Percentiles rank a stretch among this genome's conserved stretches.
These are phyloP conservation scores for Fusarium sulawesiense DNA, from an alignment of 2,329 filamentous ascomycete genomes.

Conservation along the genomic window DNA sequence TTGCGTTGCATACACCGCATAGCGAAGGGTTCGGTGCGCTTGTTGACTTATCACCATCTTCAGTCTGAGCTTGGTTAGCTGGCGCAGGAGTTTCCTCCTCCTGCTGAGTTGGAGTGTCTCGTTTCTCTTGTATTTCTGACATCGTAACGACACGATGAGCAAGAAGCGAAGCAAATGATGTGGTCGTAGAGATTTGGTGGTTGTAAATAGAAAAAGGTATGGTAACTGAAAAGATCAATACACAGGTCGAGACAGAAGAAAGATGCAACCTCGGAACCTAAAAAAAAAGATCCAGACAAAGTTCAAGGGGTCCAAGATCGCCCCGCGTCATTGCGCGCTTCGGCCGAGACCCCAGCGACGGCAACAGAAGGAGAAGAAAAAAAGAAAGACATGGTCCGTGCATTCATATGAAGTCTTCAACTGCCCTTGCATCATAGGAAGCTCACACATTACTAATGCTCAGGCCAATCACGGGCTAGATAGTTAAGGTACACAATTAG, in stretches of 20 bases:
- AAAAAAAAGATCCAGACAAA: constrained; percentile 11
- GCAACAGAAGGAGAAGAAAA: neutral
- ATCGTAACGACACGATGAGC: constrained; percentile 9
- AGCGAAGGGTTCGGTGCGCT: constrained; percentile 33
- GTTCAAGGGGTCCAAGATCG: constrained; percentile 17
- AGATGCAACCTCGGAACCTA: neutral
- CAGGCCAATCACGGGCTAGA: constrained; percentile 41
- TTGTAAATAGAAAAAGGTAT: neutral
- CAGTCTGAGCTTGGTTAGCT: constrained; percentile 1
- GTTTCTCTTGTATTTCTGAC: constrained; percentile 24
- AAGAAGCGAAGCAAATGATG: neutral
- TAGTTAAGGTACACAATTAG: constrained; percentile 16
- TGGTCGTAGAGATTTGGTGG: neutral
- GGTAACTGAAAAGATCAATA: neutral
- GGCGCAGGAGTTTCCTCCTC: constrained; percentile 1
- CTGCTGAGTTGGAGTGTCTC: neutral
- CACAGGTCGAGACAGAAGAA: neutral
- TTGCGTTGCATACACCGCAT: constrained; percentile 65
- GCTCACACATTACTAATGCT: constrained; percentile 51
- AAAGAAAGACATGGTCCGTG: constrained; percentile 22
- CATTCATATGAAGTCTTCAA: neutral
- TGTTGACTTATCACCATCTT: constrained; percentile 3
- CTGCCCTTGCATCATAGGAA: constrained; percentile 48
- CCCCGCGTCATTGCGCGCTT: constrained; percentile 37
- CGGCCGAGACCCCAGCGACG: constrained; percentile 12